These are phyloP conservation scores for Ustilago bromivora DNA, from an alignment of 1,284 basidiomycete genomes.

Conservation along the genomic window DNA sequence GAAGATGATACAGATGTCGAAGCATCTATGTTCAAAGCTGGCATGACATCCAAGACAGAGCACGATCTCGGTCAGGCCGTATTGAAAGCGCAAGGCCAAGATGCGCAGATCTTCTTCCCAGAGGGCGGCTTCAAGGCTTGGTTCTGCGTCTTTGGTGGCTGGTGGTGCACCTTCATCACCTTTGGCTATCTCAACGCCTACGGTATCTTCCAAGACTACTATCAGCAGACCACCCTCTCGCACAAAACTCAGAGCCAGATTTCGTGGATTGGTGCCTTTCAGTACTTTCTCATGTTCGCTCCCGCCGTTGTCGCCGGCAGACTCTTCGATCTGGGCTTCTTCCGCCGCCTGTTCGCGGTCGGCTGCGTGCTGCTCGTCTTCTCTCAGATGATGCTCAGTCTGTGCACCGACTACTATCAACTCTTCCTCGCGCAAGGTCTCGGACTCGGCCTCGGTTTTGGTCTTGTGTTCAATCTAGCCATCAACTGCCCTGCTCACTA, in stretches of 20 bases:
- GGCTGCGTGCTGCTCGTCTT: constrained; percentile 51
- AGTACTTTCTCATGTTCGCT: constrained; percentile 54
- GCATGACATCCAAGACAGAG: constrained; percentile 44
- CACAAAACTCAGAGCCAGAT: constrained; percentile 45
- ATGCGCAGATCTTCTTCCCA: constrained; percentile 41
- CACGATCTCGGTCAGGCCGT: constrained; percentile 39
- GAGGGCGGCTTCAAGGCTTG: constrained; percentile 55
- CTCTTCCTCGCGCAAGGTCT: constrained; percentile 61
- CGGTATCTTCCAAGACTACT: constrained; percentile 55
- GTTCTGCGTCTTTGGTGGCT: constrained; percentile 55
- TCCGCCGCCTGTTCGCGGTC: constrained; percentile 32
- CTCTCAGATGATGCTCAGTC: constrained; percentile 59
- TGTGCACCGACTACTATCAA: constrained; percentile 58
- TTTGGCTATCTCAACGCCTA: constrained; percentile 57
- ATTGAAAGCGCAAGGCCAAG: constrained; percentile 33
- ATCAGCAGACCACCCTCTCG: constrained; percentile 35
- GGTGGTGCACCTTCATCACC: constrained; percentile 52
- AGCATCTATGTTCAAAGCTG: constrained; percentile 37
- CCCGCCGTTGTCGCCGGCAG: constrained; percentile 47
- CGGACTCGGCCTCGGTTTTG: constrained; percentile 57
- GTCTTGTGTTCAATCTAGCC: constrained; percentile 44
- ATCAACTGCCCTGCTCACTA: constrained; percentile 48
- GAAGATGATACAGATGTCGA: constrained; percentile 39
- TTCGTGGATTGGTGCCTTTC: constrained; percentile 56
- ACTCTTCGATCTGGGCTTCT: constrained; percentile 55